These are phyloP conservation scores for Vickermania ingenoplastis DNA, from an alignment of 208 protist species.

Conservation along the genomic window DNA sequence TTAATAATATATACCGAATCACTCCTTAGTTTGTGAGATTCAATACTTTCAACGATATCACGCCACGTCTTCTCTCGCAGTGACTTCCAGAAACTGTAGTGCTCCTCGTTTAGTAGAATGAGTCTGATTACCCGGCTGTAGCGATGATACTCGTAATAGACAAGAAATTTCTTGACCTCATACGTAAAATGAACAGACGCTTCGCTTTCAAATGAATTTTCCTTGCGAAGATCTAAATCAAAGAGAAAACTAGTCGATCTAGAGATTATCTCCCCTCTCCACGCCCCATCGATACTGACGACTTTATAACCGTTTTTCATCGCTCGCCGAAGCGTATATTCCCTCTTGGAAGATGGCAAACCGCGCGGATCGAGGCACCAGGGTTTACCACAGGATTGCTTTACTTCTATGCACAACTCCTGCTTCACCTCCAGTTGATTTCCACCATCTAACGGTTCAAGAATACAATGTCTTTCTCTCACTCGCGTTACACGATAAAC, in stretches of 20 bases:
- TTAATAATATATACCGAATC: background rate
- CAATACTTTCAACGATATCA: background rate
- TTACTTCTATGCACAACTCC: slow-evolving; percentile 57
- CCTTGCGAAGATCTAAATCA: background rate
- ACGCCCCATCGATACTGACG: slow-evolving; percentile 54
- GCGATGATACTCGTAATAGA: background rate
- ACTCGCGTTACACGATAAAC: too few species aligned
- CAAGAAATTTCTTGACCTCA: background rate
- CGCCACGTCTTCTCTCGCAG: background rate
- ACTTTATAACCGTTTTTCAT: slow-evolving; percentile 8
- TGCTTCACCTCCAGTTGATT: slow-evolving; percentile 16
- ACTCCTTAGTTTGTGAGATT: background rate
- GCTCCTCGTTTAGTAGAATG: background rate
- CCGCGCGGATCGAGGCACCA: slow-evolving; percentile 64
- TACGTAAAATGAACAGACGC: background rate
- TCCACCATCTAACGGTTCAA: too few species aligned
- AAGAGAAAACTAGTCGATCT: background rate
- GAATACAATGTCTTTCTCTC: too few species aligned
- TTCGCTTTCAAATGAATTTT: background rate
- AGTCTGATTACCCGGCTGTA: background rate
- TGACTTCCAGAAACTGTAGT: background rate
- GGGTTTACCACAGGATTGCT: slow-evolving; percentile 51
- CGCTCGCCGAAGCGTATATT: slow-evolving; percentile 67
- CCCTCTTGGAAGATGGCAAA: slow-evolving; percentile 66
- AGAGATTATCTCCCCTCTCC: slow-evolving; percentile 46